These are phyloP conservation scores for Tritrichomonas foetus DNA, from an alignment of 208 protist genomes.

Conservation along the genomic window DNA sequence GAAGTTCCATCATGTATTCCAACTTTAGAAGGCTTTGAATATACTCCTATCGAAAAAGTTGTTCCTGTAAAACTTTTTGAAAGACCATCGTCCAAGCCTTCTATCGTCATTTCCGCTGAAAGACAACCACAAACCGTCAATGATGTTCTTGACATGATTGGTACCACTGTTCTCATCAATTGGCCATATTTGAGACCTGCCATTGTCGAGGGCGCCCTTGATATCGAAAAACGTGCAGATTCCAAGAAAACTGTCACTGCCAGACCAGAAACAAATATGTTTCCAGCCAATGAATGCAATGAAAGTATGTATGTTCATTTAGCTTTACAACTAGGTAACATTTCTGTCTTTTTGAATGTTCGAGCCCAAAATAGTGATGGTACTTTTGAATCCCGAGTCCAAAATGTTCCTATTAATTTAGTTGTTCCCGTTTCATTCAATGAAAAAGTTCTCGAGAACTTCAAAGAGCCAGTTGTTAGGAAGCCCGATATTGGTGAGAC, in stretches of 20 bases:
- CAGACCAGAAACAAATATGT: neutral
- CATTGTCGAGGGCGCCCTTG: neutral
- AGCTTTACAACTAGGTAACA: neutral
- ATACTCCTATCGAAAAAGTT: neutral
- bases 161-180: neutral
- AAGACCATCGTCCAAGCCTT: neutral
- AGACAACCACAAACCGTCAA: neutral
- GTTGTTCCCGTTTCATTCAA: neutral
- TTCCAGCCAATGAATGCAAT: neutral
- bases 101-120: neutral
- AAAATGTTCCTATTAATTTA: neutral
- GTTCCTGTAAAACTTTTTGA: conserved; percentile 26
- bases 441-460: neutral
- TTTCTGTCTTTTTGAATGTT: neutral
- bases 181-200: neutral
- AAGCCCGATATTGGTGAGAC: neutral
- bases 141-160: neutral
- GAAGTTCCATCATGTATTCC: neutral
- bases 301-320: neutral
- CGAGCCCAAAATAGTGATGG: neutral
- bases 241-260: neutral
- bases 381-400: neutral
- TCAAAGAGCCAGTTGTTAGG: neutral
- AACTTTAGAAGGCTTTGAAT: neutral
- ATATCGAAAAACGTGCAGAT: neutral